phyloP scores from a whole-genome alignment of 257 asterid genomes.

The Solanum appendiculatum region DNA sequence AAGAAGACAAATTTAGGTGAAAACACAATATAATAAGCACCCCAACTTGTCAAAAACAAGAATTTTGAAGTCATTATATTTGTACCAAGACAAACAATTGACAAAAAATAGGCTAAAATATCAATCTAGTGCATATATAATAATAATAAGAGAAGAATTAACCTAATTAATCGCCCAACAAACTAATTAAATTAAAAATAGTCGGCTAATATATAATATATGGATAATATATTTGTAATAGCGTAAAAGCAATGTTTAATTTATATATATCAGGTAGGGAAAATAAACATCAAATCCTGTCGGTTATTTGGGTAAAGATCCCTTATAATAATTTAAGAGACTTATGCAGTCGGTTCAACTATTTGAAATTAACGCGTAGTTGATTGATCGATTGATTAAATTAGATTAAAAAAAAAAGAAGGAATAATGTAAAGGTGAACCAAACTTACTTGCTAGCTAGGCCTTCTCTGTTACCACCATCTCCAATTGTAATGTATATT shows the following conservation, averaged over 20 bases:
- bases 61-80: background rate
- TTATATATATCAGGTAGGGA: background rate
- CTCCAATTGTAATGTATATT: constrained; percentile 54
- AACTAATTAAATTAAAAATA: too few species aligned
- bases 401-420: background rate
- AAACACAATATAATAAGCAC: background rate
- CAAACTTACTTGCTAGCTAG: constrained; percentile 45
- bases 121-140: background rate
- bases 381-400: background rate
- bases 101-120: background rate
- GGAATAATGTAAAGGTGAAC: background rate
- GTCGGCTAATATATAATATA: background rate
- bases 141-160: too few species aligned
- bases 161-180: background rate
- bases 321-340: background rate
- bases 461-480: constrained; percentile 90
- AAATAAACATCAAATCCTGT: background rate
- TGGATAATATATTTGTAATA: background rate
- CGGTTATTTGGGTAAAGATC: too few species aligned
- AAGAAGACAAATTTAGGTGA: background rate
- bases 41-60: background rate
- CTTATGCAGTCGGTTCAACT: background rate
- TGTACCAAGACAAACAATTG: background rate
- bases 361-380: background rate
- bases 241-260: background rate